phyloP scores from a whole-genome alignment of 2,329 filamentous ascomycete species.

The Diaporthe australafricana region DNA sequence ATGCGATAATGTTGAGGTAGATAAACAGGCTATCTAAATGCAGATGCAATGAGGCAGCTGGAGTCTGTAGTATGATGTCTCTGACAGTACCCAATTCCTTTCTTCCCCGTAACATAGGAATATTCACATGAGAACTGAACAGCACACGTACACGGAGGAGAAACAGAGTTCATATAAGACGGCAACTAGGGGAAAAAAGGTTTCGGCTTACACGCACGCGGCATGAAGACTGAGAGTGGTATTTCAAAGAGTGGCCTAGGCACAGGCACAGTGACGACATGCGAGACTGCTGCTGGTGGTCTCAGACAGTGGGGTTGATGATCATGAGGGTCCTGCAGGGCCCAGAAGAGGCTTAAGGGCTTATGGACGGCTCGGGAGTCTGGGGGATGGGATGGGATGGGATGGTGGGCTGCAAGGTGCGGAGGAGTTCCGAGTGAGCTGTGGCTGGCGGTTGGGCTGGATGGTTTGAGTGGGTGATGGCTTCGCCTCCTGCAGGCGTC shows the following conservation, averaged over 20 bases:
- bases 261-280: conserved; percentile 35
- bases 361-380: neutral
- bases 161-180: conserved; percentile 24
- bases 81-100: neutral
- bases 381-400: conserved; percentile 1
- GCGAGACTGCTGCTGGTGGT: conserved; percentile 23
- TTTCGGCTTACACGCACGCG: conserved; percentile 22
- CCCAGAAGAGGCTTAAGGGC: neutral
- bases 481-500: neutral
- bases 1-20: neutral
- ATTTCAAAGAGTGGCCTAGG: neutral
- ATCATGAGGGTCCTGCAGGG: conserved; percentile 2
- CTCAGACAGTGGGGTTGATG: conserved; percentile 28
- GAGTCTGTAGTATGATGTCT: neutral
- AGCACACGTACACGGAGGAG: neutral
- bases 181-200: neutral
- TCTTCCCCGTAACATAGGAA: neutral
- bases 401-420: neutral
- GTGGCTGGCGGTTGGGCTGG: neutral
- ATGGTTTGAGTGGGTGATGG: neutral
- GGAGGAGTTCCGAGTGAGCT: neutral
- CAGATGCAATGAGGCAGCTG: neutral
- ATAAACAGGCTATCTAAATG: neutral
- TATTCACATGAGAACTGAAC: neutral
- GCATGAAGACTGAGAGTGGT: neutral